Evolutionary conservation across 192 early-diverging fungal species (phyloP).

Genomic region (Coemansia sp.): DNA sequence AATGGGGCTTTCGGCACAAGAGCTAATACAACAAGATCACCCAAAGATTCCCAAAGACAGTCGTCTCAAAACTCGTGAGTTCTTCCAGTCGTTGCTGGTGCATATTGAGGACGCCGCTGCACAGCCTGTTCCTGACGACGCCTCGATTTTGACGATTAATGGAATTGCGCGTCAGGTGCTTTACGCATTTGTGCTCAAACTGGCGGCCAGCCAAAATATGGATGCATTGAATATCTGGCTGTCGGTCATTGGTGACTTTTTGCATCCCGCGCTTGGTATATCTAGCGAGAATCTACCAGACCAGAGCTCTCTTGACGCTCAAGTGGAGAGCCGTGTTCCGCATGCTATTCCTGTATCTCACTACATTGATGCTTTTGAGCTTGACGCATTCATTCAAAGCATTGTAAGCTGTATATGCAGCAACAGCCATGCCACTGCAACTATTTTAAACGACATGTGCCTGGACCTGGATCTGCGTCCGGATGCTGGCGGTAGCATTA

Average conservation of each 20-base stretch:
- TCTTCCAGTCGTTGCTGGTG: slow-evolving; percentile 17
- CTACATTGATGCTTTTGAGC: slow-evolving; percentile 29
- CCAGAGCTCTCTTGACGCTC: not conserved
- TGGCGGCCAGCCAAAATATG: slow-evolving; percentile 19
- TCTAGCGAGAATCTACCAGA: not conserved
- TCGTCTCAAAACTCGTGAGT: slow-evolving; percentile 15
- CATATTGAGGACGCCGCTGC: slow-evolving; percentile 17
- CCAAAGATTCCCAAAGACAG: slow-evolving; percentile 22
- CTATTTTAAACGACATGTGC: slow-evolving; percentile 23
- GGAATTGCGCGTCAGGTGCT: slow-evolving; percentile 43
- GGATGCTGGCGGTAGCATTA: not conserved
- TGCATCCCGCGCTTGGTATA: slow-evolving; percentile 18
- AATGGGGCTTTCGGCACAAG: slow-evolving; percentile 36
- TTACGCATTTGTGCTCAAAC: slow-evolving; percentile 40
- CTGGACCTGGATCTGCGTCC: slow-evolving; percentile 2
- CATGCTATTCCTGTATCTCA: not conserved
- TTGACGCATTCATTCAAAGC: slow-evolving; percentile 43
- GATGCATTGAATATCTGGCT: slow-evolving; percentile 43
- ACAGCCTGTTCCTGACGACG: slow-evolving; percentile 15
- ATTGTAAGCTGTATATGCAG: slow-evolving; percentile 20
- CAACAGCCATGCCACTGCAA: slow-evolving; percentile 10
- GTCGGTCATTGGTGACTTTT: slow-evolving; percentile 13
- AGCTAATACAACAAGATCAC: slow-evolving; percentile 14
- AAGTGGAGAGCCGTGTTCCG: slow-evolving; percentile 3
- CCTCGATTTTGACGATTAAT: slow-evolving; percentile 13